Evolutionary conservation across 2,329 filamentous ascomycete species (phyloP), one percentile per base, ranked within the genome.

Genomic region (Fusarium siculi): DNA sequence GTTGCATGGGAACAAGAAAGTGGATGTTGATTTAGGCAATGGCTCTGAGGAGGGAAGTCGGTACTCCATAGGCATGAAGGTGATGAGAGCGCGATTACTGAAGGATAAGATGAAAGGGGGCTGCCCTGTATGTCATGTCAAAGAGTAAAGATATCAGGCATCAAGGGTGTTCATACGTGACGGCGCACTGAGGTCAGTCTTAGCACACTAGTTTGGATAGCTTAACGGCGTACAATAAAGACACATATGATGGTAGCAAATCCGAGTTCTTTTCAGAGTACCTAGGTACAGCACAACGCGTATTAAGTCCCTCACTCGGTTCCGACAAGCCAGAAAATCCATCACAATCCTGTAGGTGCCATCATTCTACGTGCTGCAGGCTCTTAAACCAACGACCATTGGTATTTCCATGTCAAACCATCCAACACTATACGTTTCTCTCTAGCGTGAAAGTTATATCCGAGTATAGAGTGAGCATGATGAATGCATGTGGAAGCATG

Each of bases 51-150:
- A 84, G 21, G 81, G 80, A 62, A 81, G 82, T 32, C 87, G 88
- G 12, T 87, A 92, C 63, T 93, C 92, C 59, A 91, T 98, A 11
- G 93, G 94, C 0, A 90, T 92, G 36, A 98, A 98, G 82, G 94
- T 97, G 34, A 96, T 93, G 72, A 93, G 94, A 79, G 95, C 95
- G 43, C 89, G 94, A 72, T 80, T 97, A 61, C 82, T 97, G 67
- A 88, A 91, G 74, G 93, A 95, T 76, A 90, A 90, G 68, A 87
- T 96, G 40, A 84, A 86, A 50, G 87, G 86, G 14, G 92, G 91
- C 0, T 93, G 92, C 82, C 89, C 90, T 1, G 84, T 91, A 23
- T 92, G 90, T 76, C 78, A 80, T 59, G 70, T 73, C 43, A 73
- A 70, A 55, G 70, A 74, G 61, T 74, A 65, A 64, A 53, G 37